Percentiles rank a stretch among this genome's conserved stretches.
Evolutionary conservation across 1,284 basidiomycete species (phyloP).

Genomic region (Trametes sp.): DNA sequence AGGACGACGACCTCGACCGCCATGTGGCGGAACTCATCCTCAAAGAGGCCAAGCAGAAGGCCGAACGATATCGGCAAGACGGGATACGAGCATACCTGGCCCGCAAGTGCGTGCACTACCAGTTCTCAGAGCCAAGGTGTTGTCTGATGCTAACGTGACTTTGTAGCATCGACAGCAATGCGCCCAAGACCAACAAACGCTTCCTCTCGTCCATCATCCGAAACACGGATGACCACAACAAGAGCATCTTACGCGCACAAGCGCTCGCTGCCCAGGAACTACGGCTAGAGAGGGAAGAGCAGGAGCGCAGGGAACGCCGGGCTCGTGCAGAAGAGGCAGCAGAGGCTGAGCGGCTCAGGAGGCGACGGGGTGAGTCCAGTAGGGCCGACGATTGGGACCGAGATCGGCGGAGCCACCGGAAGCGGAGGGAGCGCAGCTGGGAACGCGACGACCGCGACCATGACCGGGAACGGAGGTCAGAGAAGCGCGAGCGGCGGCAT

Average conservation of each 20-base stretch:
- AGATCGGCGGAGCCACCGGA: slow-evolving; percentile 38
- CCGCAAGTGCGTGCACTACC: slow-evolving; percentile 44
- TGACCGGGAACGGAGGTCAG: slow-evolving; percentile 47
- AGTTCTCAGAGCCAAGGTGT: neutral
- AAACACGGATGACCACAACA: slow-evolving; percentile 93
- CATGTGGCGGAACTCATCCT: slow-evolving; percentile 90
- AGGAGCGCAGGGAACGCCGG: slow-evolving; percentile 65
- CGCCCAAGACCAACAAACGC: slow-evolving; percentile 88
- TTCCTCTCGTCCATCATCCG: slow-evolving; percentile 89
- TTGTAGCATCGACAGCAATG: slow-evolving; percentile 53
- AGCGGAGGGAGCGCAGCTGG: slow-evolving; percentile 48
- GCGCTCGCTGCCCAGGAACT: slow-evolving; percentile 77
- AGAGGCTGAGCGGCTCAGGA: slow-evolving; percentile 63
- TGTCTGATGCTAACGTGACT: neutral
- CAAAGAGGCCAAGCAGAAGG: slow-evolving; percentile 90
- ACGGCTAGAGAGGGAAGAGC: slow-evolving; percentile 67
- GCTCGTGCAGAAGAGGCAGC: slow-evolving; percentile 75
- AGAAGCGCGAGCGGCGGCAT: slow-evolving; percentile 29
- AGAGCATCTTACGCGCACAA: slow-evolving; percentile 80
- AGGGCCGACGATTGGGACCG: slow-evolving; percentile 41
- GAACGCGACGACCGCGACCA: slow-evolving; percentile 52
- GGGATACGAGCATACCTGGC: slow-evolving; percentile 76
- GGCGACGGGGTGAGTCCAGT: slow-evolving; percentile 46
- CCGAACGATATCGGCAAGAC: slow-evolving; percentile 70
- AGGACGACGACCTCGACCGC: slow-evolving; percentile 86